These are phyloP conservation scores for Telfairia occidentalis DNA, from an alignment of 331 rosid species.

Conservation along the genomic window DNA sequence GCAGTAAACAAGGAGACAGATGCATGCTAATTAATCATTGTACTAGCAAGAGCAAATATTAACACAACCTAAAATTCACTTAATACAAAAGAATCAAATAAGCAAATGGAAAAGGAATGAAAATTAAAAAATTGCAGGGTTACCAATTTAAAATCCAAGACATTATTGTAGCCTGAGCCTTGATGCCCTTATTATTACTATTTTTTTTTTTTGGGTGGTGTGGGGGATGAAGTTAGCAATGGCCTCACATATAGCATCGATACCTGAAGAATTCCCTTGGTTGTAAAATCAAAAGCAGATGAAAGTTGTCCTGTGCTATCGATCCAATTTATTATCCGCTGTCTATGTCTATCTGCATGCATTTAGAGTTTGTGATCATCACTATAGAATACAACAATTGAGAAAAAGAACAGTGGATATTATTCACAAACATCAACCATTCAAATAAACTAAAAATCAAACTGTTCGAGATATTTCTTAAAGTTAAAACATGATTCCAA, in stretches of 20 bases:
- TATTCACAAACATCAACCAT: background rate
- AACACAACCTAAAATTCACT: background rate
- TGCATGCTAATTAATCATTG: background rate
- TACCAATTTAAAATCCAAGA: background rate
- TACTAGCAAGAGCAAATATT: background rate
- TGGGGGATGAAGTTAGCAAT: background rate
- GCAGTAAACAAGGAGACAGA: background rate
- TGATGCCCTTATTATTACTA: background rate
- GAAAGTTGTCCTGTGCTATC: constrained; percentile 67
- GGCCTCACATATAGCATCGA: background rate
- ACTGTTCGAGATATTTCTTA: background rate
- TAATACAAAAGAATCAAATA: background rate
- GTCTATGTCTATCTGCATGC: constrained; percentile 74
- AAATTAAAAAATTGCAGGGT: background rate
- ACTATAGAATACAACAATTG: background rate
- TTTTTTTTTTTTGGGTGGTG: too few relatives aligned
- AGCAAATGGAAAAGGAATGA: background rate
- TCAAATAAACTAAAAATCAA: background rate
- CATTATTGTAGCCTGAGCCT: background rate
- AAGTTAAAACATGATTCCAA: background rate
- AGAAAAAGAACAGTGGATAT: background rate
- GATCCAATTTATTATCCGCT: constrained; percentile 61
- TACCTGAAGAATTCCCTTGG: constrained; percentile 92
- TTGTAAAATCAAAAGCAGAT: constrained; percentile 81
- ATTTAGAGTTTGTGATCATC: background rate